These are phyloP conservation scores for Ashbya aceris DNA, from an alignment of 1,139 yeast species.

Conservation along the genomic window DNA sequence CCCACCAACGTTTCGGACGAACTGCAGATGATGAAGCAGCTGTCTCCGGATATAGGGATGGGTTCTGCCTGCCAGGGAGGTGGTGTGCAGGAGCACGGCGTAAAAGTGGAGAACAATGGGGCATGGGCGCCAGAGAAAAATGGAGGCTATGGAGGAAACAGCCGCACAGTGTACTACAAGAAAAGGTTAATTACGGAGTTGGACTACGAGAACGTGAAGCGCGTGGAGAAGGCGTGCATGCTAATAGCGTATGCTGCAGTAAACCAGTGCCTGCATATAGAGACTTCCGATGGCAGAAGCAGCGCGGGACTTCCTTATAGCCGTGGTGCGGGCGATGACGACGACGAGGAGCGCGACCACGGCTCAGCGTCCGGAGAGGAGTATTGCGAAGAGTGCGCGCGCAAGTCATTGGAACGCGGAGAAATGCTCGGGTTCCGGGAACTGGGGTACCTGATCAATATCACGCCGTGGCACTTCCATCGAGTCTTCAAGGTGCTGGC, in stretches of 20 bases:
- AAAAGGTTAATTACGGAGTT: constrained; percentile 19
- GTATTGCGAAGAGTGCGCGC: constrained; percentile 4
- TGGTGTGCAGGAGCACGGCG: neutral
- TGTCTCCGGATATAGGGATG: constrained; percentile 18
- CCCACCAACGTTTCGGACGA: constrained; percentile 20
- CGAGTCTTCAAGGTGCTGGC: constrained; percentile 80
- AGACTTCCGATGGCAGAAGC: constrained; percentile 8
- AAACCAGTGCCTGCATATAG: constrained; percentile 17
- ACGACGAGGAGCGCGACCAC: constrained; percentile 2
- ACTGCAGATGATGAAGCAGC: constrained; percentile 17
- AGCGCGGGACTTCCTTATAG: neutral
- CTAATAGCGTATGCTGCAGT: constrained; percentile 19
- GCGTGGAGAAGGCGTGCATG: constrained; percentile 19
- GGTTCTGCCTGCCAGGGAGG: neutral
- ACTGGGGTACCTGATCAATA: constrained; percentile 72
- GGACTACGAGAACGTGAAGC: constrained; percentile 19
- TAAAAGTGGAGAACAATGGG: neutral
- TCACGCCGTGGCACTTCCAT: constrained; percentile 93
- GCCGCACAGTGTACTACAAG: constrained; percentile 14
- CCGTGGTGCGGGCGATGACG: constrained; percentile 4
- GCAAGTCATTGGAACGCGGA: constrained; percentile 53
- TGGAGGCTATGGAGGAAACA: constrained; percentile 8
- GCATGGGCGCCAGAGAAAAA: neutral
- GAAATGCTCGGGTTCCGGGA: constrained; percentile 86
- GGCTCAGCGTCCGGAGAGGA: neutral